A percentile compares a stretch with the other conserved stretches of the same genome.
These are phyloP conservation scores for Gnomoniopsis smithogilvyi DNA, from an alignment of 2,329 filamentous ascomycete genomes.

Conservation along the genomic window DNA sequence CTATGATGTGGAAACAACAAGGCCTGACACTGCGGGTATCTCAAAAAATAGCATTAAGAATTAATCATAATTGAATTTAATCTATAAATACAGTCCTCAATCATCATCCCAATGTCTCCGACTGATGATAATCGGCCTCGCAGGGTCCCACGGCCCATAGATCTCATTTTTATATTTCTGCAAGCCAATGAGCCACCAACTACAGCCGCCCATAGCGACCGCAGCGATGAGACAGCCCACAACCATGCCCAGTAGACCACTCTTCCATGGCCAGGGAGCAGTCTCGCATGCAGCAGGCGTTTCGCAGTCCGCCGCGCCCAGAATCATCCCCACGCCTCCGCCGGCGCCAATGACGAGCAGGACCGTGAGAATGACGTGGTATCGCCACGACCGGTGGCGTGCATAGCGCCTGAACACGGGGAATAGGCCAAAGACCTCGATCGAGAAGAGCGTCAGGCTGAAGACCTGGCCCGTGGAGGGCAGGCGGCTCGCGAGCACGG, in stretches of 20 bases:
- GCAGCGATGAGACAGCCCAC: slow-evolving; percentile 72
- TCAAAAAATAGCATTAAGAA: background rate
- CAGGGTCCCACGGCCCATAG: slow-evolving; percentile 95
- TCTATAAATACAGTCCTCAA: slow-evolving; percentile 73
- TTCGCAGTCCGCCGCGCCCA: slow-evolving; percentile 37
- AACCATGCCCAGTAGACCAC: slow-evolving; percentile 66
- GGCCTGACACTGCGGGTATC: background rate
- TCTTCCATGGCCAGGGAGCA: slow-evolving; percentile 49
- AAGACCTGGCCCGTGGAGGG: slow-evolving; percentile 93
- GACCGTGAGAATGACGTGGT: slow-evolving; percentile 74
- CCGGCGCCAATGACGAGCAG: slow-evolving; percentile 76
- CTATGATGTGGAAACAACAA: background rate
- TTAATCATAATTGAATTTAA: slow-evolving; percentile 60
- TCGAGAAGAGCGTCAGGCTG: slow-evolving; percentile 89
- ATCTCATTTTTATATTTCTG: slow-evolving; percentile 99
- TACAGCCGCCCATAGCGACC: slow-evolving; percentile 85
- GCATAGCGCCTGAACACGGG: slow-evolving; percentile 95
- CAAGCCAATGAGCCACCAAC: slow-evolving; percentile 95
- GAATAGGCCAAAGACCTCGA: slow-evolving; percentile 95
- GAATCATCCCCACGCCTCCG: slow-evolving; percentile 67
- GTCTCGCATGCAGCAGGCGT: slow-evolving; percentile 21
- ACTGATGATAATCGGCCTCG: slow-evolving; percentile 79
- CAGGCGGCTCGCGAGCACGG: slow-evolving; percentile 85
- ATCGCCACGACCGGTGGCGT: slow-evolving; percentile 74
- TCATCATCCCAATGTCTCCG: slow-evolving; percentile 53